Percentiles rank a stretch among this genome's conserved stretches.
These are phyloP conservation scores for Tulasnella sp. DNA, from an alignment of 768 basidiomycete species.

Conservation along the genomic window DNA sequence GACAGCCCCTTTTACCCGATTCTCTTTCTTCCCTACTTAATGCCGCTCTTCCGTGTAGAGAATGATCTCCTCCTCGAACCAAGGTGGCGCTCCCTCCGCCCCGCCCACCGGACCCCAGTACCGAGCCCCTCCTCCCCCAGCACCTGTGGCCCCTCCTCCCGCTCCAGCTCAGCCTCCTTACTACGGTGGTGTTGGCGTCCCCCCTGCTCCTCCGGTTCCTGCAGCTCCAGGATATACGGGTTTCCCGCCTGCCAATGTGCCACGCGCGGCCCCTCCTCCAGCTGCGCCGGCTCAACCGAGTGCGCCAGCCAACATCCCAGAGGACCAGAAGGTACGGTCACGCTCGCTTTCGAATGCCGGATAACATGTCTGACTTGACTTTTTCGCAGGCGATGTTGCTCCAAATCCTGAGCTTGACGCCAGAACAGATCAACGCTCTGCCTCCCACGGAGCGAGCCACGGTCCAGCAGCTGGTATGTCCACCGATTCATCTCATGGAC, in stretches of 20 bases:
- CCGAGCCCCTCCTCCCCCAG: neutral
- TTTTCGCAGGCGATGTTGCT: slow-evolving; percentile 67
- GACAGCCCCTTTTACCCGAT: neutral
- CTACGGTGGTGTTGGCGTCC: slow-evolving; percentile 30
- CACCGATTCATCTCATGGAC: neutral
- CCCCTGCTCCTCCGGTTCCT: slow-evolving; percentile 35
- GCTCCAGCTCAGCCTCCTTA: slow-evolving; percentile 37
- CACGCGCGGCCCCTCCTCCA: slow-evolving; percentile 21
- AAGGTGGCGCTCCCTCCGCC: slow-evolving; percentile 35
- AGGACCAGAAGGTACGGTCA: slow-evolving; percentile 31
- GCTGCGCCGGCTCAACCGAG: slow-evolving; percentile 13
- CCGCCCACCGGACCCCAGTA: slow-evolving; percentile 30
- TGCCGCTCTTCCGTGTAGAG: slow-evolving; percentile 37
- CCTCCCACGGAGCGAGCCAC: slow-evolving; percentile 74
- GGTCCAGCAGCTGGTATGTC: slow-evolving; percentile 70
- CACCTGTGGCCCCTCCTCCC: slow-evolving; percentile 39
- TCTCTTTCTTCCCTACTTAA: neutral
- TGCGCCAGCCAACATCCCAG: slow-evolving; percentile 45
- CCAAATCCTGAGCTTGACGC: slow-evolving; percentile 77
- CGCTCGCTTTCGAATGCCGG: neutral
- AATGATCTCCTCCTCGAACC: slow-evolving; percentile 42
- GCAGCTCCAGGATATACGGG: slow-evolving; percentile 35
- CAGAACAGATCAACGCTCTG: slow-evolving; percentile 75
- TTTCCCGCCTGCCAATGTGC: slow-evolving; percentile 22
- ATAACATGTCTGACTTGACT: slow-evolving; percentile 28